These are phyloP conservation scores for Scheffersomyces lignicola DNA, from an alignment of 1,139 yeast genomes.

Conservation along the genomic window DNA sequence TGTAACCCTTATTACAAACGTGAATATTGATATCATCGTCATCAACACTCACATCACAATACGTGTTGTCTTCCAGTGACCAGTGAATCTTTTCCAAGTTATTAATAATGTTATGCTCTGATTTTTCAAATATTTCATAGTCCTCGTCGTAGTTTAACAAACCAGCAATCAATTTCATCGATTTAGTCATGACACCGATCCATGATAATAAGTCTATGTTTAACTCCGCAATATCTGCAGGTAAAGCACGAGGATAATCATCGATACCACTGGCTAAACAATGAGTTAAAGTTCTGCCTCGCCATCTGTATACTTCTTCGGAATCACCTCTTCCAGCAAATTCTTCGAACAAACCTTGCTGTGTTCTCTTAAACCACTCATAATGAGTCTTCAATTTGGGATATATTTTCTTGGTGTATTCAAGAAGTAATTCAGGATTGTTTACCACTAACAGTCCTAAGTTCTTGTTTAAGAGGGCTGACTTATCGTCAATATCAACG, in stretches of 20 bases:
- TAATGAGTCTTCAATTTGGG: slow-evolving; percentile 78
- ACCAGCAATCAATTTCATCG: slow-evolving; percentile 74
- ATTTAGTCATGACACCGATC: slow-evolving; percentile 89
- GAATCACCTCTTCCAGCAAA: slow-evolving; percentile 60
- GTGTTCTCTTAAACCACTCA: slow-evolving; percentile 84
- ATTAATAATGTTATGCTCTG: slow-evolving; percentile 55
- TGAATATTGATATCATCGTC: slow-evolving; percentile 63
- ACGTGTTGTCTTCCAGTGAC: slow-evolving; percentile 65
- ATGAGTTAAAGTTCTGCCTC: slow-evolving; percentile 83
- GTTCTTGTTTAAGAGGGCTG: slow-evolving; percentile 15
- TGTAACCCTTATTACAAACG: slow-evolving; percentile 88
- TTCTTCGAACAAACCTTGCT: slow-evolving; percentile 71
- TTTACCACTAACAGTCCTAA: slow-evolving; percentile 55
- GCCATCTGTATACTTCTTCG: slow-evolving; percentile 84
- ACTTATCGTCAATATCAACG: slow-evolving; percentile 16
- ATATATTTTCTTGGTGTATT: slow-evolving; percentile 66
- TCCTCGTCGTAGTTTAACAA: slow-evolving; percentile 63
- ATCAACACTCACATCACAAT: slow-evolving; percentile 82
- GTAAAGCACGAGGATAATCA: slow-evolving; percentile 86
- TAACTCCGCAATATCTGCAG: slow-evolving; percentile 84
- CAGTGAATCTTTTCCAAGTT: slow-evolving; percentile 80
- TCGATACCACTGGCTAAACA: slow-evolving; percentile 93
- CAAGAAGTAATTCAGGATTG: slow-evolving; percentile 60
- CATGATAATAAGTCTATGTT: slow-evolving; percentile 89
- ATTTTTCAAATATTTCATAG: slow-evolving; percentile 45